These are phyloP conservation scores for Fusarium incarnatum DNA, from an alignment of 2,329 filamentous ascomycete genomes.

Conservation along the genomic window DNA sequence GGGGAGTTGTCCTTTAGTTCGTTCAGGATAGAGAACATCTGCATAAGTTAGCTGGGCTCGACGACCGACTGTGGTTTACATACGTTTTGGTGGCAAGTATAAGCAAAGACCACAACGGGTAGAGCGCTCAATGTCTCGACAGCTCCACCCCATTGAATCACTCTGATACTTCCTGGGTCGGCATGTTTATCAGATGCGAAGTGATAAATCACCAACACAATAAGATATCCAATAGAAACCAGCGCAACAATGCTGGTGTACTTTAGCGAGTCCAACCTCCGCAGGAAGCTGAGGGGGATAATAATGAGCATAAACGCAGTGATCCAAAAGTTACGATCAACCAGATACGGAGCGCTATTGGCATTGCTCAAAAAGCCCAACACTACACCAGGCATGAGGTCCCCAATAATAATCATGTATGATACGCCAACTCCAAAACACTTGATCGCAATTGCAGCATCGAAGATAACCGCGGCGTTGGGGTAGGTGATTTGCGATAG, in stretches of 20 bases:
- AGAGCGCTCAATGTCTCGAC: slow-evolving; percentile 85
- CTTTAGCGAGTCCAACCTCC: slow-evolving; percentile 92
- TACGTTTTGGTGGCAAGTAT: slow-evolving; percentile 98
- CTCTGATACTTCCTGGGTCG: slow-evolving; percentile 78
- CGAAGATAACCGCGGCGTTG: slow-evolving; percentile 94
- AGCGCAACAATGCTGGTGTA: slow-evolving; percentile 95
- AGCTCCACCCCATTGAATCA: slow-evolving; percentile 82
- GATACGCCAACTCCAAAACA: slow-evolving; percentile 98
- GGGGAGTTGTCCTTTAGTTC: slow-evolving; percentile 90
- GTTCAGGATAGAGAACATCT: slow-evolving; percentile 99
- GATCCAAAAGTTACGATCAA: slow-evolving; percentile 96
- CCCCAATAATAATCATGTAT: slow-evolving; percentile 98
- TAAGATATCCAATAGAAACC: slow-evolving; percentile 92
- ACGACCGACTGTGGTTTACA: slow-evolving; percentile 40
- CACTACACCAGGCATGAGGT: slow-evolving; percentile 96
- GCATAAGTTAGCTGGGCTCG: slow-evolving; percentile 12
- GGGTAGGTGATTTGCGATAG: slow-evolving; percentile 97
- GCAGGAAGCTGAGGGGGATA: slow-evolving; percentile 92
- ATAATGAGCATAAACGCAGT: slow-evolving; percentile 97
- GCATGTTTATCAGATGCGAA: slow-evolving; percentile 83
- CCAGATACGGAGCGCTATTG: slow-evolving; percentile 74
- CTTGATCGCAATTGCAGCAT: slow-evolving; percentile 95
- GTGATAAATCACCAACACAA: slow-evolving; percentile 92
- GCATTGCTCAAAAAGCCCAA: slow-evolving; percentile 78
- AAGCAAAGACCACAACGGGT: slow-evolving; percentile 98